phyloP scores from a whole-genome alignment of 1,284 basidiomycete species.

The Takashimella tepidaria region DNA sequence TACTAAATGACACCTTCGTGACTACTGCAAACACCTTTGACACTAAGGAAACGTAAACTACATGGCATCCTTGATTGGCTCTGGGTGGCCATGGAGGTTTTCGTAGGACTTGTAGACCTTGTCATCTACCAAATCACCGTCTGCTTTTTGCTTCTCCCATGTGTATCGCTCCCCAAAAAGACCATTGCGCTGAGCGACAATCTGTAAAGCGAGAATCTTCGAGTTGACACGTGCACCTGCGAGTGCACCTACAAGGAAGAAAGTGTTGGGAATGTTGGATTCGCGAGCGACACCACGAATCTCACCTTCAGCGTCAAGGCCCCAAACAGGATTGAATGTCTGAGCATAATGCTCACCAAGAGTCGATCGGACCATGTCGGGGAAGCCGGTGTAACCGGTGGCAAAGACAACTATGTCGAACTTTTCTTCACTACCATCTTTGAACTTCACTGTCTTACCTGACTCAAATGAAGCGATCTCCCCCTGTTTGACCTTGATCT shows the following conservation, averaged over 20 bases:
- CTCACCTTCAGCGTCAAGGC: conserved; percentile 57
- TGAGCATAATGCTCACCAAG: conserved; percentile 53
- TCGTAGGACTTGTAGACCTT: conserved; percentile 24
- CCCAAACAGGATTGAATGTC: conserved; percentile 55
- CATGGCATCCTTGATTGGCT: conserved; percentile 10
- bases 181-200: conserved; percentile 58
- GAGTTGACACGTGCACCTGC: conserved; percentile 56
- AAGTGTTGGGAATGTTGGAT: conserved; percentile 49
- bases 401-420: conserved; percentile 66
- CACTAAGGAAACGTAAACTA: not conserved
- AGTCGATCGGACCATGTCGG: conserved; percentile 50
- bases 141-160: conserved; percentile 28
- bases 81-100: conserved; percentile 18
- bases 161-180: conserved; percentile 48
- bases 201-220: conserved; percentile 59
- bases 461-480: conserved; percentile 50
- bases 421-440: conserved; percentile 59
- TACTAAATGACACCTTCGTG: too few relatives aligned
- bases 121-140: conserved; percentile 20
- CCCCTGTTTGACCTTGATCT: conserved; percentile 69
- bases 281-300: conserved; percentile 54
- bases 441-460: conserved; percentile 58
- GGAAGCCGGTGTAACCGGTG: conserved; percentile 54
- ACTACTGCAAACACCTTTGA: too few relatives aligned
- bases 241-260: conserved; percentile 51